Evolutionary conservation across 1,284 basidiomycete species (phyloP).

Genomic region (Naganishia liquefaciens): DNA sequence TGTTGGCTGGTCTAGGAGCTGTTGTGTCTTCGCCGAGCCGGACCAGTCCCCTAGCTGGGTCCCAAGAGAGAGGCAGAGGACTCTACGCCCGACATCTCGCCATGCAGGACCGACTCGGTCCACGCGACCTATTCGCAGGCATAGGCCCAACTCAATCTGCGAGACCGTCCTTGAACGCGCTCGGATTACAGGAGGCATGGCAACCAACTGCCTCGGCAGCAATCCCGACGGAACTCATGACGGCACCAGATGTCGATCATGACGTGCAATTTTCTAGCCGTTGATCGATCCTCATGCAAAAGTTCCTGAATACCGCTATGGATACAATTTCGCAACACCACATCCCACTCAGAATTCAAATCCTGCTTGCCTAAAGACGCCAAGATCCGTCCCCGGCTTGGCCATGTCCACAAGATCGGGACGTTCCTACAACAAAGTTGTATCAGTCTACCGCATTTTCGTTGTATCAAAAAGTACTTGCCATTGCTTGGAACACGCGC

Average conservation of each 20-base stretch:
- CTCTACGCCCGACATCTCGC: constrained; percentile 5
- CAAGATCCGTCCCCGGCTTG: constrained; percentile 60
- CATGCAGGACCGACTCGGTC: constrained; percentile 5
- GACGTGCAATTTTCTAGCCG: constrained; percentile 1
- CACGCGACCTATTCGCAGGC: background rate
- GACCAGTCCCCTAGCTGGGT: background rate
- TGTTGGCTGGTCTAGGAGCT: constrained; percentile 17
- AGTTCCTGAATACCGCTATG: background rate
- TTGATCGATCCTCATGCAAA: background rate
- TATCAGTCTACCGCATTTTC: constrained; percentile 8
- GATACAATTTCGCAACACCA: background rate
- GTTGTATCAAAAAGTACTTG: constrained; percentile 50
- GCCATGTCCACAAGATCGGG: constrained; percentile 59
- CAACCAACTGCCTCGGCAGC: background rate
- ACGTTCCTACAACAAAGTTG: constrained; percentile 51
- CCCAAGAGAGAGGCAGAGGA: background rate
- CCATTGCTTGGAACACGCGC: constrained; percentile 78
- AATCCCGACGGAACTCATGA: background rate
- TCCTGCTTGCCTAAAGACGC: constrained; percentile 72
- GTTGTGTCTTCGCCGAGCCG: constrained; percentile 1
- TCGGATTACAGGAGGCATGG: constrained; percentile 15
- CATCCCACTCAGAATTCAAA: constrained; percentile 69
- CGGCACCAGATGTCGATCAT: constrained; percentile 29
- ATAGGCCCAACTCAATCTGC: background rate
- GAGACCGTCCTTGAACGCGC: background rate